Conservation (phyloP, 768 basidiomycete genomes). For the Pleurotus cornucopiae region DNA sequence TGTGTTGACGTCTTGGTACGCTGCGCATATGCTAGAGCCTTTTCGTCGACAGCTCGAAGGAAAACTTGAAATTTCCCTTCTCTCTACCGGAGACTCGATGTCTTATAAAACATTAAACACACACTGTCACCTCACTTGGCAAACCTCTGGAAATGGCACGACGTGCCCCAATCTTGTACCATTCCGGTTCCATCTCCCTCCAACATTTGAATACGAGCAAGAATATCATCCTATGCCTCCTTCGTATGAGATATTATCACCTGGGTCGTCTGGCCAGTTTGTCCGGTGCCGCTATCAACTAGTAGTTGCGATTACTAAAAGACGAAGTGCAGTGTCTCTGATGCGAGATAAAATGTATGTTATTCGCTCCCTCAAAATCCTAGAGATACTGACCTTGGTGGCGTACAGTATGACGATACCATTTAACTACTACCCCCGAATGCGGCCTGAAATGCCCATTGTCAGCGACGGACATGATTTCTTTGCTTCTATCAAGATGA, state of each 20-base stretch:
- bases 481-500: constrained; percentile 9
- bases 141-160: constrained; percentile 14
- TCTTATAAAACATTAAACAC: constrained; percentile 28
- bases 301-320: background rate
- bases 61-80: constrained; percentile 31
- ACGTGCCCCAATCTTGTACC: constrained; percentile 22
- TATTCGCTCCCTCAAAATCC: background rate
- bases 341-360: background rate
- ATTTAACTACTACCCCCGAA: constrained; percentile 13
- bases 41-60: constrained; percentile 32
- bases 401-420: constrained; percentile 7
- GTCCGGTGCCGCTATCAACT: background rate
- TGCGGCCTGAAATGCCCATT: constrained; percentile 6
- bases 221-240: constrained; percentile 5
- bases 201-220: constrained; percentile 7
- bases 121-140: constrained; percentile 30
- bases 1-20: constrained; percentile 13
- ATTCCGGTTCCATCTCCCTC: constrained; percentile 9
- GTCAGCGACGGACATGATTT: background rate
- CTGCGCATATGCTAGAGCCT: no score
- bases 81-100: constrained; percentile 32
- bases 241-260: constrained; percentile 2
- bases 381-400: background rate
- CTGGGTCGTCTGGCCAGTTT: constrained; percentile 10
- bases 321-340: background rate